Evolutionary conservation across 1,284 basidiomycete species (phyloP), one percentile per base, ranked within the genome.

Genomic region (Irpex sp.): DNA sequence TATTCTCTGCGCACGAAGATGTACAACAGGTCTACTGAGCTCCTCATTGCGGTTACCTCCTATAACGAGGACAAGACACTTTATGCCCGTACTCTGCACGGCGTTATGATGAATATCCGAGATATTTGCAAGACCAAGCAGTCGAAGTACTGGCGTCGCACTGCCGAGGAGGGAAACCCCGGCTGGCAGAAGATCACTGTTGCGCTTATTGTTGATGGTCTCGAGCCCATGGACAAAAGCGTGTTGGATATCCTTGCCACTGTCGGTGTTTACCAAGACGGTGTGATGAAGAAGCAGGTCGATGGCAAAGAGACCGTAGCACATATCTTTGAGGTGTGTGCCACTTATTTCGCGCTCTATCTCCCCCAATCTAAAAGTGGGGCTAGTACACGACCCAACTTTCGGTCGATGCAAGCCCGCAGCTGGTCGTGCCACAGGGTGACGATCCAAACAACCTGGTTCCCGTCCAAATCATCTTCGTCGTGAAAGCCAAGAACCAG

Each of bases 101-200:
- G 94, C 67, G 92, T 98, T 73, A 98, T 98, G 96, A 78, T 96
- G 69, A 99, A 99, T 77, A 97, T 99, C 68, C 92, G 96, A 69
- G 96, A 98, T 72, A 98, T 98, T 68, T 97, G 95, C 86, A 96
- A 94, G 79, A 96, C 94, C 57, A 97, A 96, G 75, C 88, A 91
- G 71, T 96, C 94, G 66, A 97, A 97, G 75, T 98, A 94, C 80
- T 98, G 90, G 96, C 84, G 91, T 56, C 82, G 86, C 60, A 84
- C 83, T 62, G 87, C 92, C 0, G 95, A 98, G 77, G 93, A 95
- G 71, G 96, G 94, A 60, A 81, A 85, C 61, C 92, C 94, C 34
- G 91, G 84, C 15, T 98, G 97, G 97, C 94, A 98, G 76, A 89
- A 87, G 69, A 97, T 99, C 70, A 89, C 88, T 5, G 96, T 98